Evolutionary conservation across 2,329 filamentous ascomycete genomes (phyloP), one percentile per base, ranked within the genome.

Genomic region (Aphanoascus verrucosus): DNA sequence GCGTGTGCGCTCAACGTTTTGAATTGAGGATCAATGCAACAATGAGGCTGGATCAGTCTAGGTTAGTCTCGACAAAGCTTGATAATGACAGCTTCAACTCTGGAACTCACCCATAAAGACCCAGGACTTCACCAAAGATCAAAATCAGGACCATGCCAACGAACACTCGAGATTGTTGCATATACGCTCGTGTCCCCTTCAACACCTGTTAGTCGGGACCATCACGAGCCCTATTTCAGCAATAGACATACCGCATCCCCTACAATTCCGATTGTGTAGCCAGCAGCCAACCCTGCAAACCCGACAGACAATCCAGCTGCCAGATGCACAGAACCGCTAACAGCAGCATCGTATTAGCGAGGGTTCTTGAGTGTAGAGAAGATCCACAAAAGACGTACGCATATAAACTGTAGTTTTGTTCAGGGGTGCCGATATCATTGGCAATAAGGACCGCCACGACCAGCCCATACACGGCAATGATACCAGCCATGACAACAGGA

Each of bases 71-170:
- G 28, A 45, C 28, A 15, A 9, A 35, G 28, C 12, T 28, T 19
- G 14, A 11, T 15, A 15, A 28, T 15, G 20, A 32, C 34, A 12
- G 37, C 14, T n/a, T n/a, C n/a, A 75, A 91, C 85, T 88, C 88
- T 11, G 44, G 32, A 35, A 52, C 84, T 61, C 77, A 95, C 88
- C 93, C 93, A 65, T 98, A 98, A 32, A 98, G 83, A 69, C 93
- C 93, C 67, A 98, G 69, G 15, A 98, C 93, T 77, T 98, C 93
- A 54, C 88, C 93, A 68, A 98, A 98, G 80, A 98, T 98, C 59
- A 97, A 79, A 62, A 97, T 97, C 64, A 98, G 74, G 45, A 98
- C 91, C 93, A 97, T 97, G 70, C 93, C 93, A 48, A 98, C 93
- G 63, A 96, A 98, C 60, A 98, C 86, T 59, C 91, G 82, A 48